phyloP scores from a whole-genome alignment of 371 early-diverging fungal genomes.

The Lichtheimia ramosa region DNA sequence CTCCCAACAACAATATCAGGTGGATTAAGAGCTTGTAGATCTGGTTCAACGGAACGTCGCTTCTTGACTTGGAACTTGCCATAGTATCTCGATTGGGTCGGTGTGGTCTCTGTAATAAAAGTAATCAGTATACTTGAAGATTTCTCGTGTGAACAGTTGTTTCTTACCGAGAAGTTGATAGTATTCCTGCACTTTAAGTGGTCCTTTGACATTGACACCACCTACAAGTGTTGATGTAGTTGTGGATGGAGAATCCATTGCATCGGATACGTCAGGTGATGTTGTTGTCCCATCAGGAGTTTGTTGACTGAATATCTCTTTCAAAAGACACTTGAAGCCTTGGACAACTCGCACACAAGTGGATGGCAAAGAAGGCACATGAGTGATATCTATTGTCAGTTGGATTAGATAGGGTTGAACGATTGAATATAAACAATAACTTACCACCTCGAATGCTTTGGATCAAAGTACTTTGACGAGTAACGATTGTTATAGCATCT shows the following conservation, averaged over 20 bases:
- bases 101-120: slow-evolving; percentile 41
- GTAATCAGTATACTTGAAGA: neutral
- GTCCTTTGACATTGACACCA: slow-evolving; percentile 43
- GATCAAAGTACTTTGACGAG: slow-evolving; percentile 46
- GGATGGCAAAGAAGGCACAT: slow-evolving; percentile 13
- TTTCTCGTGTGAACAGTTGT: neutral
- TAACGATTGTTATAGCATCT: slow-evolving; percentile 43
- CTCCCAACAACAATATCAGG: slow-evolving; percentile 61
- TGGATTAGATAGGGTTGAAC: slow-evolving; percentile 5
- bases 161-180: slow-evolving; percentile 40
- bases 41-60: slow-evolving; percentile 52
- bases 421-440: slow-evolving; percentile 1
- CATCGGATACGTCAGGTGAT: too few relatives aligned
- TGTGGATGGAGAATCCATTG: too few relatives aligned
- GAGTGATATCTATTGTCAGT: slow-evolving; percentile 8
- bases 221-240: slow-evolving; percentile 22
- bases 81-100: slow-evolving; percentile 55
- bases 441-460: slow-evolving; percentile 51
- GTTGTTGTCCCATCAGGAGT: too few relatives aligned
- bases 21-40: slow-evolving; percentile 41
- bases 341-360: slow-evolving; percentile 18
- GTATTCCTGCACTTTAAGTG: slow-evolving; percentile 49
- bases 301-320: slow-evolving; percentile 36
- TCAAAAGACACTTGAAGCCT: slow-evolving; percentile 45
- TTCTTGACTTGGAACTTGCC: slow-evolving; percentile 67